A percentile compares a stretch with the other conserved stretches of the same genome.
Evolutionary conservation across 2,329 filamentous ascomycete species (phyloP).

Genomic region (Zasmidium cellare): DNA sequence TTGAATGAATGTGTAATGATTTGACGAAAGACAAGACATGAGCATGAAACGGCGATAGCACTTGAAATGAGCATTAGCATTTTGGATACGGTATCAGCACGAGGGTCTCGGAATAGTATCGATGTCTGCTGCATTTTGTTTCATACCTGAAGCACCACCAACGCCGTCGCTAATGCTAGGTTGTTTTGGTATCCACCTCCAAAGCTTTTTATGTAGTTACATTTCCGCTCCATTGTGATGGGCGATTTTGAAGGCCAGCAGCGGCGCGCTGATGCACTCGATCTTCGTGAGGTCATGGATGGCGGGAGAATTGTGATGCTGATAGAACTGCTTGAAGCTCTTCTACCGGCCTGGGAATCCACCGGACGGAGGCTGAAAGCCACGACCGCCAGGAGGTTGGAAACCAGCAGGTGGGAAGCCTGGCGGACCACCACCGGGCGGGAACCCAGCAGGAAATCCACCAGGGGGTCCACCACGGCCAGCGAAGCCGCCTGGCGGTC

Average conservation of each 20-base stretch:
- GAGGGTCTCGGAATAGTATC: not conserved
- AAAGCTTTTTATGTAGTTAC: not conserved
- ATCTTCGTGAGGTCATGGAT: not conserved
- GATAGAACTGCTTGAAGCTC: not conserved
- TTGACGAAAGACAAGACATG: not conserved
- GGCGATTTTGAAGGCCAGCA: not conserved
- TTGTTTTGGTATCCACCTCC: not conserved
- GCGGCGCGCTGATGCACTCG: not conserved
- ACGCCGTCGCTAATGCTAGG: constrained; percentile 20
- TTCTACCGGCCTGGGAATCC: constrained; percentile 33
- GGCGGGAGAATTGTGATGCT: not conserved
- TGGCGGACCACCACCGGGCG: constrained; percentile 32
- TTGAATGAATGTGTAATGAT: not conserved
- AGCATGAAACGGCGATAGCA: not conserved
- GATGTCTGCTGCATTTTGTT: not conserved
- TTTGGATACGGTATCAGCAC: not conserved
- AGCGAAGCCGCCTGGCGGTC: constrained; percentile 33
- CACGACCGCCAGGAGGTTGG: constrained; percentile 56
- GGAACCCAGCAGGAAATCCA: constrained; percentile 22
- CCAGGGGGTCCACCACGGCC: constrained; percentile 39
- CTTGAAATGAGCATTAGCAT: not conserved
- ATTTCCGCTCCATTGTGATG: not conserved
- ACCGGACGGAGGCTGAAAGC: constrained; percentile 31
- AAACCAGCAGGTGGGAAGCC: constrained; percentile 58
- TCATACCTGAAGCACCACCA: constrained; percentile 13